These are phyloP conservation scores for Rubus idaeus DNA, from an alignment of 306 rosid species.

Conservation along the genomic window DNA sequence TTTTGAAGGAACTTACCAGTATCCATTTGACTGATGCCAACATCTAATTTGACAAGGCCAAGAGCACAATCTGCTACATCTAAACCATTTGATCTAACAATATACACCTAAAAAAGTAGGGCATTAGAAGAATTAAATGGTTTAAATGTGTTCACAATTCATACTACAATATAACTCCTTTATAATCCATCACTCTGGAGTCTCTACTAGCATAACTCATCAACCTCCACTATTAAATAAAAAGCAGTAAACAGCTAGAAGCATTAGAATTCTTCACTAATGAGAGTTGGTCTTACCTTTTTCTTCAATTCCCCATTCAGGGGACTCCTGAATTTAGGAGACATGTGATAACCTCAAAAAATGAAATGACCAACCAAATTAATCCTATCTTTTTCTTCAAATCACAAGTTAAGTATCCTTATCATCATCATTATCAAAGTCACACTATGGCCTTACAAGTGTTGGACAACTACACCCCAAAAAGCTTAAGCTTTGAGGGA, in stretches of 20 bases:
- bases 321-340: background rate
- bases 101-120: slow-evolving; percentile 45
- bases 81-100: slow-evolving; percentile 36
- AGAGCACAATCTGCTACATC: slow-evolving; percentile 47
- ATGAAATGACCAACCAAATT: background rate
- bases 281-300: background rate
- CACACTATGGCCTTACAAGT: background rate
- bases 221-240: background rate
- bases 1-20: slow-evolving; percentile 24
- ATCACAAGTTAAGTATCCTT: background rate
- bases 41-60: slow-evolving; percentile 38
- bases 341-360: background rate
- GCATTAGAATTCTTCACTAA: background rate
- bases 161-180: background rate
- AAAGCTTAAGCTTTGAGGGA: background rate
- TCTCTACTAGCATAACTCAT: background rate
- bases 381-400: background rate
- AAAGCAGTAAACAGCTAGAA: background rate
- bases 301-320: background rate
- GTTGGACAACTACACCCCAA: background rate
- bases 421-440: background rate
- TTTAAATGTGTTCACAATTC: background rate
- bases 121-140: background rate
- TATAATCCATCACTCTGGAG: background rate
- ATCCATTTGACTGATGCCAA: slow-evolving; percentile 5